These are phyloP conservation scores for Pythium volutum DNA, from an alignment of 352 stramenopile genomes.

Conservation along the genomic window DNA sequence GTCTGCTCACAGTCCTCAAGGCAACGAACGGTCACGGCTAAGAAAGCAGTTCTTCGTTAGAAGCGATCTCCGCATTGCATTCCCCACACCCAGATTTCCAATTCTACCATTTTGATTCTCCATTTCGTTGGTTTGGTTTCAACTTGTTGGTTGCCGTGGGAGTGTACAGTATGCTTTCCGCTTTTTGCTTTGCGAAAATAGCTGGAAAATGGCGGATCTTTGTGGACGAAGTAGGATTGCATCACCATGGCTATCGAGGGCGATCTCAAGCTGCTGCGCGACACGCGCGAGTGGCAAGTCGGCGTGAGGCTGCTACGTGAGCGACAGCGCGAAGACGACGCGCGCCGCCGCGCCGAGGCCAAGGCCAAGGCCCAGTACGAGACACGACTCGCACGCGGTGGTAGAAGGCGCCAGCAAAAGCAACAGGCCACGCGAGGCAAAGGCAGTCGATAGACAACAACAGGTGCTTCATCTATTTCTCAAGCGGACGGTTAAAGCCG, in stretches of 20 bases:
- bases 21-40: too few species aligned
- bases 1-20: slow-evolving; percentile 16
- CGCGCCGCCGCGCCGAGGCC: slow-evolving; percentile 37
- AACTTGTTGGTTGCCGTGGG: neutral
- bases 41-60: neutral
- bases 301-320: slow-evolving; percentile 44
- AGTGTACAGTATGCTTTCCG: neutral
- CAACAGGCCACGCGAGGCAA: slow-evolving; percentile 23
- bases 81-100: neutral
- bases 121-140: neutral
- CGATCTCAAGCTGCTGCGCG: slow-evolving; percentile 62
- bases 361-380: slow-evolving; percentile 58
- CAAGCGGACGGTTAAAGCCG: slow-evolving; percentile 93
- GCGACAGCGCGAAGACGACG: slow-evolving; percentile 35
- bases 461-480: slow-evolving; percentile 26
- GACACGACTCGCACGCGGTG: slow-evolving; percentile 50
- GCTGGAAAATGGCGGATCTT: neutral
- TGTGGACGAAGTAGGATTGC: too few species aligned
- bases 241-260: slow-evolving; percentile 33
- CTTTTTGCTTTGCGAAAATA: neutral
- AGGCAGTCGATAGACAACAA: neutral
- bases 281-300: slow-evolving; percentile 74
- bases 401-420: slow-evolving; percentile 47
- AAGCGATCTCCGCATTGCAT: neutral
- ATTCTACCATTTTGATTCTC: neutral